These are phyloP conservation scores for Penicillium italicum DNA, from an alignment of 2,329 filamentous ascomycete genomes.

Conservation along the genomic window DNA sequence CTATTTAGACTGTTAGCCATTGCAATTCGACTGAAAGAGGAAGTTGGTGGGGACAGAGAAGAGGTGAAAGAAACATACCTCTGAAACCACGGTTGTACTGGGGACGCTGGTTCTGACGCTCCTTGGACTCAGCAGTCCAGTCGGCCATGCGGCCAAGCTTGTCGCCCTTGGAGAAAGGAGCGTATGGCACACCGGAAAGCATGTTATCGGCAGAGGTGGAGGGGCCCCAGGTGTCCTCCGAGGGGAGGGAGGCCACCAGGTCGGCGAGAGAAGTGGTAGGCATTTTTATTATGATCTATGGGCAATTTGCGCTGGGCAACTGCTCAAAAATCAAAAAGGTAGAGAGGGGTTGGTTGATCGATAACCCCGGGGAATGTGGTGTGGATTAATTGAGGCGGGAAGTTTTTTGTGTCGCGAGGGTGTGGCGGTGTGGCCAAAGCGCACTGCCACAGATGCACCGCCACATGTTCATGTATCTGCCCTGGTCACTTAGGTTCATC, in stretches of 20 bases:
- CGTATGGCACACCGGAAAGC: slow-evolving; percentile 91
- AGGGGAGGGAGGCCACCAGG: slow-evolving; percentile 68
- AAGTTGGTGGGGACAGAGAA: not conserved
- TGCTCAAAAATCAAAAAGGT: slow-evolving; percentile 15
- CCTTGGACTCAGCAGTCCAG: slow-evolving; percentile 89
- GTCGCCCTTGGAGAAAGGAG: slow-evolving; percentile 97
- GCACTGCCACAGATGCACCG: slow-evolving; percentile 11
- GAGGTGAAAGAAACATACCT: slow-evolving; percentile 53
- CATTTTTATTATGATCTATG: slow-evolving; percentile 37
- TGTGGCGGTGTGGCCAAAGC: slow-evolving; percentile 18
- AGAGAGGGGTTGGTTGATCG: slow-evolving; percentile 13
- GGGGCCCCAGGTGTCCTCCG: slow-evolving; percentile 84
- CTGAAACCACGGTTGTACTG: slow-evolving; percentile 92
- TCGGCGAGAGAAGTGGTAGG: slow-evolving; percentile 57
- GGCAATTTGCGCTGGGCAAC: slow-evolving; percentile 12
- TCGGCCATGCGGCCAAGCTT: slow-evolving; percentile 99
- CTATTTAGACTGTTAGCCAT: slow-evolving; percentile 46
- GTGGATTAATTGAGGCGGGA: slow-evolving; percentile 24
- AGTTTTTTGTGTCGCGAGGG: slow-evolving; percentile 29
- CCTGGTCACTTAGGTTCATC: not conserved
- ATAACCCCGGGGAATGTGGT: slow-evolving; percentile 21
- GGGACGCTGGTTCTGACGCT: slow-evolving; percentile 66
- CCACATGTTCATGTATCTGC: slow-evolving; percentile 7
- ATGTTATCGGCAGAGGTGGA: slow-evolving; percentile 78
- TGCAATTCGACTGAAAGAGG: not conserved